phyloP scores from a whole-genome alignment of 139 green algal species.

The Chlamydomonas incerta region DNA sequence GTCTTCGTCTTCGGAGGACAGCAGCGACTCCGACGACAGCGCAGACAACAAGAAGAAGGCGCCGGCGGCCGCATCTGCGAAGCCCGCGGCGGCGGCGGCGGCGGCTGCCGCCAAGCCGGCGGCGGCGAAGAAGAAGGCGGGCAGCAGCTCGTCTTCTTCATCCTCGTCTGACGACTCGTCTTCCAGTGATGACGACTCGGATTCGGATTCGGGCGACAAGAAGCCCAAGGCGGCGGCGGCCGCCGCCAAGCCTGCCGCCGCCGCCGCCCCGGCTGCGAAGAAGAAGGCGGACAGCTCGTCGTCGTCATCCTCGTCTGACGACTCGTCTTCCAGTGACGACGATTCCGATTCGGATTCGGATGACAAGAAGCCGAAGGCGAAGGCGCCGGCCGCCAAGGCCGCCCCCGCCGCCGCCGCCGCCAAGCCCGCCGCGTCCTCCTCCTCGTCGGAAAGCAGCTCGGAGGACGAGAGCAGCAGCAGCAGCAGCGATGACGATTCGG shows the following conservation, averaged over 20 bases:
- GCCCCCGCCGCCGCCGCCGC: neutral
- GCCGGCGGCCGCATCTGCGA: neutral
- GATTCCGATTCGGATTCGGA: too few species aligned
- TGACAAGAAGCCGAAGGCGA: too few species aligned
- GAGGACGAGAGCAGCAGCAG: neutral
- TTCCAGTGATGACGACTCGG: too few species aligned
- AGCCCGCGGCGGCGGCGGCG: too few species aligned
- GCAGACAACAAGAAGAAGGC: neutral
- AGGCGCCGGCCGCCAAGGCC: neutral
- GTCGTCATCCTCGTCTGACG: slow-evolving; percentile 2
- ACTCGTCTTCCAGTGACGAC: neutral
- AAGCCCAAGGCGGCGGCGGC: neutral
- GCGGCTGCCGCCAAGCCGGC: too few species aligned
- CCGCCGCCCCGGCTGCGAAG: neutral
- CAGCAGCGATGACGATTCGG: neutral
- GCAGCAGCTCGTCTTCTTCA: too few species aligned
- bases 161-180: too few species aligned
- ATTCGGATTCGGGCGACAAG: neutral
- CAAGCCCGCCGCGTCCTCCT: neutral
- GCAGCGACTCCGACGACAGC: neutral
- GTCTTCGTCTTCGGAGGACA: neutral
- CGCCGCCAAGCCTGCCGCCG: neutral
- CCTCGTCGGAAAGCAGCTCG: neutral
- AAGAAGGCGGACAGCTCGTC: neutral
- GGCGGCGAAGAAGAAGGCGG: too few species aligned